These are phyloP conservation scores for Rubus idaeus DNA, from an alignment of 306 rosid genomes.

Conservation along the genomic window DNA sequence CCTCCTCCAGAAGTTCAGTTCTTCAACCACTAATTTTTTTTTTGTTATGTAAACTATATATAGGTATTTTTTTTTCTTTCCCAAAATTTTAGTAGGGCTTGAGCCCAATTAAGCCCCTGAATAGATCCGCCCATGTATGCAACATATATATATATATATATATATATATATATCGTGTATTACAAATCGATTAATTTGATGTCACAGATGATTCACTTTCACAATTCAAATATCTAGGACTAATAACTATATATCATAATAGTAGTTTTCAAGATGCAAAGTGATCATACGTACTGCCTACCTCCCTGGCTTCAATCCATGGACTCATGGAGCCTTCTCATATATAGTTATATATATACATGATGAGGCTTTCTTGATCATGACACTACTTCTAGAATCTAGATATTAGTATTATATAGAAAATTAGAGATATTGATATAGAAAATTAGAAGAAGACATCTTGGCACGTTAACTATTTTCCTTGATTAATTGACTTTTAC, in stretches of 20 bases:
- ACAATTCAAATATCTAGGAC: background rate
- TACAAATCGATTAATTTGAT: background rate
- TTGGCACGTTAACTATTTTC: background rate
- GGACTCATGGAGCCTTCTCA: background rate
- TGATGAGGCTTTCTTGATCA: background rate
- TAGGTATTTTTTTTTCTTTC: no score
- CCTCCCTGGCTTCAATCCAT: background rate
- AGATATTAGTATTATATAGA: background rate
- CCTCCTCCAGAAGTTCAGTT: no score
- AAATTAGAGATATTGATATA: no score
- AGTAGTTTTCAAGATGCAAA: background rate
- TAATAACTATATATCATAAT: no score
- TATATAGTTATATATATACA: no score
- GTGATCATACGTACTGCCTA: background rate
- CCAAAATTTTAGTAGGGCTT: no score
- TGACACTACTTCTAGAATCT: background rate
- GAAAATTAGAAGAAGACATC: background rate
- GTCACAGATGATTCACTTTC: background rate
- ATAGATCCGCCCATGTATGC: no score
- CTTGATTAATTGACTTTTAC: background rate
- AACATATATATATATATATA: no score
- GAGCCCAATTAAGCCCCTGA: no score
- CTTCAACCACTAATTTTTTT: no score
- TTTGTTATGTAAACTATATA: no score
- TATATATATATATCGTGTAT: no score